A percentile compares a stretch with the other conserved stretches of the same genome.
These are phyloP conservation scores for Boletus pseudo-olivaceus DNA, from an alignment of 768 basidiomycete genomes.

Conservation along the genomic window DNA sequence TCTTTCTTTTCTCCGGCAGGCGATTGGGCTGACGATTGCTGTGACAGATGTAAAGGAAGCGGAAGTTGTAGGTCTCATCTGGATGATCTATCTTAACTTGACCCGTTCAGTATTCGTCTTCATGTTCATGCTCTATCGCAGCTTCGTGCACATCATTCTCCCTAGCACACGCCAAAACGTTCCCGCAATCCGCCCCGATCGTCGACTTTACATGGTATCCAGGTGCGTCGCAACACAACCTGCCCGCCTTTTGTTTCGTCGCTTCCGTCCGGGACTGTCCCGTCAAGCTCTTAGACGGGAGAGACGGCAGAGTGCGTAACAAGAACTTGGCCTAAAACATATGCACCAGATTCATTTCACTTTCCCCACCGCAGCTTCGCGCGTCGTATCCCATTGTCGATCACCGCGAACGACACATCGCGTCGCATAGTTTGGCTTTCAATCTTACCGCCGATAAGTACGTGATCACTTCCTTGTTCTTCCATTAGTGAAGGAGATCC, in stretches of 20 bases:
- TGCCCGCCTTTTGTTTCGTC: slow-evolving; percentile 76
- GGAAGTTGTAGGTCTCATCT: not conserved
- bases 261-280: slow-evolving; percentile 82
- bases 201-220: slow-evolving; percentile 88
- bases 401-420: slow-evolving; percentile 87
- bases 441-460: slow-evolving; percentile 66
- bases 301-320: slow-evolving; percentile 63
- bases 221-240: slow-evolving; percentile 52
- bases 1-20: not conserved
- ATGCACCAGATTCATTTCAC: not conserved
- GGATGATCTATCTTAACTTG: not conserved
- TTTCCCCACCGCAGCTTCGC: slow-evolving; percentile 52
- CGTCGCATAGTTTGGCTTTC: slow-evolving; percentile 82
- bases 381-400: slow-evolving; percentile 92
- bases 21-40: no score
- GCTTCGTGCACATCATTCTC: not conserved
- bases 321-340: not conserved
- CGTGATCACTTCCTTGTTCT: not conserved
- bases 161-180: slow-evolving; percentile 20
- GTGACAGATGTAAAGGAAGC: not conserved
- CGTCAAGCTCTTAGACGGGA: slow-evolving; percentile 79
- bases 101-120: not conserved
- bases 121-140: not conserved
- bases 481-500: not conserved
- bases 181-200: slow-evolving; percentile 64